Base-by-base conservation (phyloP, 2,329 filamentous ascomycete genomes). In the Dactylellina haptotyla region DNA sequence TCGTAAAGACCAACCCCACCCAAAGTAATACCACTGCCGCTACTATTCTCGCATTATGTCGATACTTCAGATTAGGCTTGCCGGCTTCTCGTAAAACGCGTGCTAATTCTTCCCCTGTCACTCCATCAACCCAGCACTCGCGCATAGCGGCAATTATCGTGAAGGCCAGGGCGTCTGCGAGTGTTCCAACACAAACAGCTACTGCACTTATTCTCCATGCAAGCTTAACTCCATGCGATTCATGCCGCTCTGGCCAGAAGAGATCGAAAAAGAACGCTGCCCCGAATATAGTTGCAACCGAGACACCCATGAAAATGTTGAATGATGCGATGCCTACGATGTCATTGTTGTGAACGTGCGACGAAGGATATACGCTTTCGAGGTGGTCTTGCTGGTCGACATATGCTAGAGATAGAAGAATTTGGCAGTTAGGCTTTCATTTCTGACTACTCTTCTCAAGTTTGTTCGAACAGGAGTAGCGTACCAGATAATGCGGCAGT, bases 181-280 rank as follows among this genome's bases (percentile, higher is more conserved):
- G 79, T 12, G 83, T 81, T 75, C 85, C 81, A 9, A 84, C 32
- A 32, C 82, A 83, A 5, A 86, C 80, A 1, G 85, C 77, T 1
- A 86, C 78, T 0, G 84, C 83, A 74, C 82, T 85, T 9, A 84
- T 81, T 76, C 82, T 85, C 86, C 86, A 88, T 0, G 85, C 83
- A n/a, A 83, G 76, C 53, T 83, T 83, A 2, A 87, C 85, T 18
- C 80, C 78, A 18, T 74, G 77, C 2, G 81, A 83, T 73, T 88
- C 86, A 8, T 81, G 78, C 51, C 86, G 82, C 57, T 85, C 85
- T 0, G 86, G 86, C 84, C 85, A 87, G 80, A 87, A 87, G 2
- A 88, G 82, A 77, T 87, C 86, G 79, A 87, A 87, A 81, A 87
- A 87, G 81, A 87, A 87, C 0, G 83, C 86, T 0, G 83, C 83